These are phyloP conservation scores for Metschnikowia cubensis DNA, from an alignment of 805 yeast species.

Conservation along the genomic window DNA sequence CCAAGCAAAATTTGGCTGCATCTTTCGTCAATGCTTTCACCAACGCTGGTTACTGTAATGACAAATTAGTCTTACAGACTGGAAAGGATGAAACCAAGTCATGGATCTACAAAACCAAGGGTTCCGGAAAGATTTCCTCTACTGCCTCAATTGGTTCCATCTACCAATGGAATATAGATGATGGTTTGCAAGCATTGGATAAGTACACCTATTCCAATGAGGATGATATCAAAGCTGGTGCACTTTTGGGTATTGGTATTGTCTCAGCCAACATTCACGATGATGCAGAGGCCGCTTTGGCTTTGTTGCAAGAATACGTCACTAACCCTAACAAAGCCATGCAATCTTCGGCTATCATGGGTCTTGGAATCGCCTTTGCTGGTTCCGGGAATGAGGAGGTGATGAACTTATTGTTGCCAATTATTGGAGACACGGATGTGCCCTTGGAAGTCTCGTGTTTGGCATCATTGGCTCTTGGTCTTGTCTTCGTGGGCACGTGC, in stretches of 20 bases:
- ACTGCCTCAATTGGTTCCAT: slow-evolving; percentile 90
- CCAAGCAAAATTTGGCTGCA: slow-evolving; percentile 91
- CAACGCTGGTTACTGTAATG: slow-evolving; percentile 87
- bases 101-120: slow-evolving; percentile 92
- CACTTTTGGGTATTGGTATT: slow-evolving; percentile 90
- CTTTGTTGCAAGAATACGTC: slow-evolving; percentile 80
- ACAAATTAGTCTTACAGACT: slow-evolving; percentile 58
- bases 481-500: slow-evolving; percentile 92
- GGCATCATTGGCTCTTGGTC: slow-evolving; percentile 90
- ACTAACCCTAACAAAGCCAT: slow-evolving; percentile 58
- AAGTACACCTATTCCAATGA: slow-evolving; percentile 83
- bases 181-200: slow-evolving; percentile 87
- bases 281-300: slow-evolving; percentile 89
- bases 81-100: slow-evolving; percentile 66
- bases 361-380: slow-evolving; percentile 91
- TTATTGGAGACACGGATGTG: slow-evolving; percentile 71
- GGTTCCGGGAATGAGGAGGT: slow-evolving; percentile 89
- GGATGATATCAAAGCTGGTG: slow-evolving; percentile 91
- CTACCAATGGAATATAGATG: slow-evolving; percentile 85
- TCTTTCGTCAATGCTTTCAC: slow-evolving; percentile 91
- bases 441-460: slow-evolving; percentile 77
- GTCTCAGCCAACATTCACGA: slow-evolving; percentile 91
- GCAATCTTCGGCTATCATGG: slow-evolving; percentile 79
- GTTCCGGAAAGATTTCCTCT: slow-evolving; percentile 84
- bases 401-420: slow-evolving; percentile 69